A percentile compares a stretch with the other conserved stretches of the same genome.
phyloP scores from a whole-genome alignment of 768 basidiomycete genomes.

The Lyophyllum decastes region DNA sequence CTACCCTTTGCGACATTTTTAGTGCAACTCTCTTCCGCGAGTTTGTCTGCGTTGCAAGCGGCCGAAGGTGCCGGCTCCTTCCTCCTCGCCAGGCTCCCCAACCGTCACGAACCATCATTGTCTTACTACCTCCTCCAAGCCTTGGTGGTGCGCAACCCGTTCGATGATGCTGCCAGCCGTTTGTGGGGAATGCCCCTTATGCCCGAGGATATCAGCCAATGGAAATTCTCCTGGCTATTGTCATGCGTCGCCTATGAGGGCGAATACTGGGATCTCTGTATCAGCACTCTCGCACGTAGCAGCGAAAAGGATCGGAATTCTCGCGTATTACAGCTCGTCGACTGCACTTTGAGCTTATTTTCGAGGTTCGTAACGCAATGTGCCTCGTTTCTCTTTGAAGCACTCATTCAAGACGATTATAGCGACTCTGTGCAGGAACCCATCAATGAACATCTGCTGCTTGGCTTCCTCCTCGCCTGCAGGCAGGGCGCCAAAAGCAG shows the following conservation, averaged over 20 bases:
- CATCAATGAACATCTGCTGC: neutral
- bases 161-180: no score
- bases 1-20: no score
- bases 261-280: neutral
- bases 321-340: neutral
- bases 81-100: no score
- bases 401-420: neutral
- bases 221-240: no score
- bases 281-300: neutral
- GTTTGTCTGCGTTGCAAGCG: no score
- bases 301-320: neutral
- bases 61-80: no score
- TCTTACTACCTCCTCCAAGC: no score
- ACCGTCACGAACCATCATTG: no score
- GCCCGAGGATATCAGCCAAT: no score
- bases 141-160: no score
- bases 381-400: neutral
- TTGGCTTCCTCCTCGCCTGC: neutral
- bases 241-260: constrained; percentile 1
- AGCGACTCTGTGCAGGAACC: neutral
- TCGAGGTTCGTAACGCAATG: neutral
- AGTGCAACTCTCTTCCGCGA: no score
- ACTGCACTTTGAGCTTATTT: neutral
- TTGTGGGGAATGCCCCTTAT: no score
- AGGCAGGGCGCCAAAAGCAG: neutral